Evolutionary conservation across 2,329 filamentous ascomycete species (phyloP), one percentile per base, ranked within the genome.

Genomic region (Microcyclospora tardicrescens): DNA sequence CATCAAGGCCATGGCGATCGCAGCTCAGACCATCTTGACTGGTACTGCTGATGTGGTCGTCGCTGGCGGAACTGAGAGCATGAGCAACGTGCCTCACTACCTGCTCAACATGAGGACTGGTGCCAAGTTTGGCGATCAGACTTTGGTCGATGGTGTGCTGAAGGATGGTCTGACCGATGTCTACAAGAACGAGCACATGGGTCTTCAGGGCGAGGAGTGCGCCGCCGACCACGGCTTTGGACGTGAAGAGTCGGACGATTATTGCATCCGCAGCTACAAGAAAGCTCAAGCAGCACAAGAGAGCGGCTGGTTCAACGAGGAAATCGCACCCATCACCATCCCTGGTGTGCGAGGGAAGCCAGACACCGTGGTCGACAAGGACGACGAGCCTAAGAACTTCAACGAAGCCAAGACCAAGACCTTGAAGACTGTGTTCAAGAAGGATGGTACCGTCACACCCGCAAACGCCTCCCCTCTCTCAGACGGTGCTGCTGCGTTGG

Each of bases 21-120:
- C 83, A 52, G 84, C 89, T 37, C 91, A 96, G 67, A 95, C 89
- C 55, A 98, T 98, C 69, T 86, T 96, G 63, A 93, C 87, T 38
- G 89, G 91, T 52, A 94, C 85, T 60, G 89, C 89, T 48, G 80
- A 84, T 53, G 80, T 95, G 49, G 79, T 98, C 48, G 85, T 98
- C 43, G 91, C 87, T 49, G 91, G 87, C 58, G 91, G 91, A 53
- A 79, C 89, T 51, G 91, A 98, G 71, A 94, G 86, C 71, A 98
- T 98, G 91, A 94, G 87, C 59, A 96, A 96, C 69, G 73, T 81
- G 39, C 91, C 91, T 37, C 87, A 98, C 71, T 98, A 98, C 71
- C 81, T 95, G 38, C 83, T 86, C 48, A 83, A 71, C 62, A 72
- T 94, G 53, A 83, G 91, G 62, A 81, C 66, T 50, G 91, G 91